Base-by-base conservation (phyloP, 2,329 filamentous ascomycete species). In the Pyrenophora tritici-repentis region DNA sequence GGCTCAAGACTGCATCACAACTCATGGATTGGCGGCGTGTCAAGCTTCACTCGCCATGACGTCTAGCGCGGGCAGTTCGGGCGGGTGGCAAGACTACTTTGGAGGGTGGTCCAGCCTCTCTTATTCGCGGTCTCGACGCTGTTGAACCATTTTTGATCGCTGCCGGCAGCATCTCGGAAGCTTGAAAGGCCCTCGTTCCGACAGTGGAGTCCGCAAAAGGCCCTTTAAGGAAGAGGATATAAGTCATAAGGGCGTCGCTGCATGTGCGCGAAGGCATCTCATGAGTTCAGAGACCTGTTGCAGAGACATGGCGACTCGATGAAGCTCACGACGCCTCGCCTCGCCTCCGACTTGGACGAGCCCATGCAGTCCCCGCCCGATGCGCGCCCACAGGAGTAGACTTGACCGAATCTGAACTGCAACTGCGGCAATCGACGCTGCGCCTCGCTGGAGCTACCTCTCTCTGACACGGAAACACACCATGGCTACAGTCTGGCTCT, bases 161-260 rank as follows among this genome's bases (percentile, higher is more conserved):
- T 22, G 42, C 58, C 63, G 63, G 65, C 62, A 54, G 54, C 55
- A 64, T 60, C 56, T 67, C 65, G 67, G 63, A 59, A 55, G 43
- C 46, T 52, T 55, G 46, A 45, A 41, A 37, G 43, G 18, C 18
- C 41, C 48, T 49, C 45, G 42, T 50, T 55, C 51, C 56, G 49
- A 48, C 44, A 44, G 58, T 52, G 53, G 59, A 57, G 60, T 59
- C 67, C 64, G 67, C 51, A 71, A 62, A 71, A 68, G 68, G 68
- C 63, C 68, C 70, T 71, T 72, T 66, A 59, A 32, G 18, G 41
- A 43, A 48, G 46, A 53, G 55, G 53, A 66, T 69, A 67, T 70
- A 71, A 66, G 56, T 58, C 50, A 53, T 38, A 36, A 53, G 16
- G 52, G 50, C 43, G 59, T 59, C 58, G 58, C 62, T 54, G 53